Conservation (phyloP, 495 filamentous ascomycete species). For the Podospora conica region DNA sequence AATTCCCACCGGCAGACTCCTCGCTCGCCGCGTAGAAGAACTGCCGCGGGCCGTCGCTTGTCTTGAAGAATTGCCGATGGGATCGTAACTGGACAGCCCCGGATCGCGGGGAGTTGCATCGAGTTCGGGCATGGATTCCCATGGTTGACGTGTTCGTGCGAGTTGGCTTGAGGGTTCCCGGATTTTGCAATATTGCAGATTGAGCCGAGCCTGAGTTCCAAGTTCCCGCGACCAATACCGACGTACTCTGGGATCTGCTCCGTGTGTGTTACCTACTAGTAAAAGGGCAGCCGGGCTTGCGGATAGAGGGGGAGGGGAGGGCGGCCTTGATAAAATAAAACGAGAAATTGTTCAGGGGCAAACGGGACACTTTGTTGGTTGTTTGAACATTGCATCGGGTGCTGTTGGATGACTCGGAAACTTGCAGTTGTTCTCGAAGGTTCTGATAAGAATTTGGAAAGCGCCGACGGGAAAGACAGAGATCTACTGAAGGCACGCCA, state of each 20-base stretch:
- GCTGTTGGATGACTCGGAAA: too few species aligned
- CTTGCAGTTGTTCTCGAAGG: too few species aligned
- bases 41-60: background rate
- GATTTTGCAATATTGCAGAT: background rate
- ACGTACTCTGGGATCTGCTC: background rate
- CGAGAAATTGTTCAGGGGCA: too few species aligned
- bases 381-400: too few species aligned
- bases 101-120: background rate
- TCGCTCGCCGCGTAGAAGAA: background rate
- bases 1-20: background rate
- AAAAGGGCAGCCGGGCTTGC: background rate
- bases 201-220: background rate
- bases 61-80: background rate
- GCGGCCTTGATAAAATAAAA: too few species aligned
- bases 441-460: too few species aligned
- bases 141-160: background rate
- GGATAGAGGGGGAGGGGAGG: background rate
- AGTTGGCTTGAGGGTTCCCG: background rate
- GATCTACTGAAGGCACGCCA: too few species aligned
- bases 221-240: background rate
- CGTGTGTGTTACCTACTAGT: background rate
- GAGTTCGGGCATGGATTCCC: background rate
- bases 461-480: too few species aligned
- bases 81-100: background rate
- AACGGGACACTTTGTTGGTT: too few species aligned